These are phyloP conservation scores for Chamaenerion angustifolium DNA, from an alignment of 345 rosid species.

Conservation along the genomic window DNA sequence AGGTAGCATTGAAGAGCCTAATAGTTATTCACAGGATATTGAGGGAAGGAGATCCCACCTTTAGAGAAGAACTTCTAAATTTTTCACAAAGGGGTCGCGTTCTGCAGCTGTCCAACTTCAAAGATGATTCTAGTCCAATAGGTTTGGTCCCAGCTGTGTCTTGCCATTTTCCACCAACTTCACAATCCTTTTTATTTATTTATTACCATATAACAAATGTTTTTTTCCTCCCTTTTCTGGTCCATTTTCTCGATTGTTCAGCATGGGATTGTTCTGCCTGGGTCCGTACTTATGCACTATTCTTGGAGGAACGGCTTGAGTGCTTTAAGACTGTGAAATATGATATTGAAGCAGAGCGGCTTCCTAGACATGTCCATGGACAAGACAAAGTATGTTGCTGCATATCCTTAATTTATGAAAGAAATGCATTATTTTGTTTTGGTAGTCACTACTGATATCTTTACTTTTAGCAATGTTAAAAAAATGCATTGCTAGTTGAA, in stretches of 20 bases:
- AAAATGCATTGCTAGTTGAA: too few relatives aligned
- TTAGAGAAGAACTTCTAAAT: conserved; percentile 73
- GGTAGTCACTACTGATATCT: too few relatives aligned
- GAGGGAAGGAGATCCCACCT: conserved; percentile 94
- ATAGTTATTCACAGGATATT: conserved; percentile 78
- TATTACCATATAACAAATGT: background rate
- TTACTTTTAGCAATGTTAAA: too few relatives aligned
- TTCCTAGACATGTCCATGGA: conserved; percentile 64
- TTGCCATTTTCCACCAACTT: background rate
- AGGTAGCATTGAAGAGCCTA: conserved; percentile 94
- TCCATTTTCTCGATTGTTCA: conserved; percentile 10
- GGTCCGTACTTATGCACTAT: conserved; percentile 93
- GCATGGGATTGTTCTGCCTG: conserved; percentile 99
- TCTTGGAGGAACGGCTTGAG: conserved; percentile 90
- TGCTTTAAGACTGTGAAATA: conserved; percentile 80
- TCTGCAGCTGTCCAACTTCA: conserved; percentile 84
- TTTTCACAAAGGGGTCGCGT: conserved; percentile 75
- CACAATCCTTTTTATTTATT: background rate
- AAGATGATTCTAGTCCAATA: conserved; percentile 96
- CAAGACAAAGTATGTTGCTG: conserved; percentile 52
- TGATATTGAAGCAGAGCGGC: conserved; percentile 91
- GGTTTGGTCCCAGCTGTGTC: conserved; percentile 21
- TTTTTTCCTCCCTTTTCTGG: too few relatives aligned
- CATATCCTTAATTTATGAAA: too few relatives aligned
- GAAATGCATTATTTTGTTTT: too few relatives aligned